Evolutionary conservation across 768 basidiomycete genomes (phyloP).

Genomic region (Gloeopeniophorella convolvens): DNA sequence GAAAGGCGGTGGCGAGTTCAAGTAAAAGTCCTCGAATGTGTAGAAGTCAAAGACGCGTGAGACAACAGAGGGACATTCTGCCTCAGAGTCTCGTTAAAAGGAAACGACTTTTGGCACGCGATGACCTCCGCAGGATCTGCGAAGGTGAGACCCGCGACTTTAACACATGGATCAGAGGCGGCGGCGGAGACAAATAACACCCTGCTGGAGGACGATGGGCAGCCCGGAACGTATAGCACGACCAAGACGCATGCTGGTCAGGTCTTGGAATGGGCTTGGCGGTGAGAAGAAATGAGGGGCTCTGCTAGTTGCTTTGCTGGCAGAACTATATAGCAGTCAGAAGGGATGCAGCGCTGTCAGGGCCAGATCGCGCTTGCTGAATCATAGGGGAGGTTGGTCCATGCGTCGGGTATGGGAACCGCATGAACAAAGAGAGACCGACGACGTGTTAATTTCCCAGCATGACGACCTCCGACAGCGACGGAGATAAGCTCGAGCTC

Average conservation of each 20-base stretch:
- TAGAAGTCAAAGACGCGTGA: constrained; percentile 33
- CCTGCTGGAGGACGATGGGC: not conserved
- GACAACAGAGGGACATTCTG: constrained; percentile 30
- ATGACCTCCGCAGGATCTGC: constrained; percentile 47
- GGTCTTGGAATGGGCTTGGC: not conserved
- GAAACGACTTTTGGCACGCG: constrained; percentile 34
- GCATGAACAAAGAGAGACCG: too few relatives aligned
- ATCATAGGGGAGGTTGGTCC: too few relatives aligned
- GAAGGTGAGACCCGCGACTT: constrained; percentile 35
- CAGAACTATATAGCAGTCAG: not conserved
- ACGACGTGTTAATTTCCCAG: too few relatives aligned
- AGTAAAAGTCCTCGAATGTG: constrained; percentile 36
- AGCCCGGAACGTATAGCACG: not conserved
- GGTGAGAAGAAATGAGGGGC: not conserved
- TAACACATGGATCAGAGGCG: constrained; percentile 29
- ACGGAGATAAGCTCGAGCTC: too few relatives aligned
- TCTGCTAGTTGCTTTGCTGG: too few relatives aligned
- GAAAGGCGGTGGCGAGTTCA: constrained; percentile 32
- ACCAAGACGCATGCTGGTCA: not conserved
- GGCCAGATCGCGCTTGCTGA: too few relatives aligned
- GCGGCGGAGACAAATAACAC: not conserved
- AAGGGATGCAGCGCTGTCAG: not conserved
- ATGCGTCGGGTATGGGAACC: not conserved
- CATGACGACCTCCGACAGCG: too few relatives aligned
- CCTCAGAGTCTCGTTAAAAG: constrained; percentile 34